Base-by-base conservation (phyloP, 2,329 filamentous ascomycete genomes). In the Dothistroma pini region DNA sequence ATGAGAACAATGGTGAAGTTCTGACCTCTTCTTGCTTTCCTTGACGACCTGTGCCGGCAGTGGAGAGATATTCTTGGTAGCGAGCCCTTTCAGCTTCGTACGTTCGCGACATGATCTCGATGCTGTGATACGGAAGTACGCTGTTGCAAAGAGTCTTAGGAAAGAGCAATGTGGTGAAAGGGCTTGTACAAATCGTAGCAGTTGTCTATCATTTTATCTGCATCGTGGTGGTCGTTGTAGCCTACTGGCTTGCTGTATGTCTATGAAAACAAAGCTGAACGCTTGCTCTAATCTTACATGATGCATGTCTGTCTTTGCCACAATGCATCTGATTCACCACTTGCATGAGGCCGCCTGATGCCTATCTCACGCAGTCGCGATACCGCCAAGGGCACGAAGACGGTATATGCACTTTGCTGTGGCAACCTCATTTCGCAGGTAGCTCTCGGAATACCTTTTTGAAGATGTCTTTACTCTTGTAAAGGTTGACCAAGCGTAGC, bases 401-500 rank as follows among this genome's bases (percentile, higher is more conserved):
- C 25, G 25, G 25, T 29, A 29, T 6, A 29, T 29, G 25, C 25
- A 29, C 25, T 8, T 52, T 11, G 8, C 19, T 8, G 49, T 9
- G 11, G 22, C 8, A 10, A 8, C 5, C 12, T 66, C 58, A 73
- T 63, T 71, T 73, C 49, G 57, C 44, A 31, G 69, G 69, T 63
- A 73, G 53, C 49, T 73, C 71, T 57, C 67, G 29, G 58, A 99
- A 99, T 6, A 97, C 91, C 72, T 86, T 85, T 64, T 87, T 88
- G 69, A 99, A 95, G 62, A 99, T 96, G 75, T 95, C 91, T 65
- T 93, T 86, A 65, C 91, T 95, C 78, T 96, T 97, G 63, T 92
- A 85, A 69, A 99, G 73, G 76, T 99, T 99, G 68, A 90, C 79
- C 59, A 99, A 80, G 56, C 95, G 82, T 75, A 99, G 79, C n/a